Conservation (phyloP, 345 rosid species). For the Nephelium lappaceum region DNA sequence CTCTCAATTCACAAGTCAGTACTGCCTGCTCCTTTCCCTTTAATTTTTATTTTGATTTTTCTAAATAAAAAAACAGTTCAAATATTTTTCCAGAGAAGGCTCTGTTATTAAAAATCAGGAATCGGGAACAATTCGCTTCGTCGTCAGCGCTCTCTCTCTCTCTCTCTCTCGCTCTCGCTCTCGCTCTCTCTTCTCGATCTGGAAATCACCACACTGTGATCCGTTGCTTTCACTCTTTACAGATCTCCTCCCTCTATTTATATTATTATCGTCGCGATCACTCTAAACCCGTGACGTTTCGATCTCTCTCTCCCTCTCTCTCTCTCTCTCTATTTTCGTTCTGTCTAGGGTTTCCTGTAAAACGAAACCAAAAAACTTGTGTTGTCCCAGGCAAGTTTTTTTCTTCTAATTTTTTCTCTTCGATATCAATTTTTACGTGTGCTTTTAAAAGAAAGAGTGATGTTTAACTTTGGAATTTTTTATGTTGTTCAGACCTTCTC, state of each 20-base stretch:
- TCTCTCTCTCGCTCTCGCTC: not conserved
- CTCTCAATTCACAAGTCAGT: not conserved
- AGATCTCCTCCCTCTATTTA: slow-evolving; percentile 19
- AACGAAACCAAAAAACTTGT: slow-evolving; percentile 5
- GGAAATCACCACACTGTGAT: slow-evolving; percentile 20
- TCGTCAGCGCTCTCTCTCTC: slow-evolving; percentile 6
- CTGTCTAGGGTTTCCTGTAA: slow-evolving; percentile 46
- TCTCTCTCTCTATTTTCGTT: not conserved
- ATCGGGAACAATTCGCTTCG: slow-evolving; percentile 1
- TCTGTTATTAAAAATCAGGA: not conserved
- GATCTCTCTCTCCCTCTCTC: slow-evolving; percentile 11
- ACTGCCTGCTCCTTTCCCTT: not conserved
- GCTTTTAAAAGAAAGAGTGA: not conserved
- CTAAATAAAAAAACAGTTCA: not conserved
- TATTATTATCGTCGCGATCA: slow-evolving; percentile 24
- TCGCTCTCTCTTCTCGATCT: slow-evolving; percentile 34
- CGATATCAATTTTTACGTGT: not conserved
- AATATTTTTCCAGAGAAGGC: not conserved
- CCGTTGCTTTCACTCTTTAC: slow-evolving; percentile 19
- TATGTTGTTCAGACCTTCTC: not conserved
- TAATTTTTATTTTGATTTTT: not conserved
- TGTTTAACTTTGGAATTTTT: not conserved
- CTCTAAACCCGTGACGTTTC: slow-evolving; percentile 21
- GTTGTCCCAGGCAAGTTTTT: slow-evolving; percentile 37
- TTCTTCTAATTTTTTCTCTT: not conserved